phyloP scores from a whole-genome alignment of 441 rosid genomes.

The Populus hybrid region DNA sequence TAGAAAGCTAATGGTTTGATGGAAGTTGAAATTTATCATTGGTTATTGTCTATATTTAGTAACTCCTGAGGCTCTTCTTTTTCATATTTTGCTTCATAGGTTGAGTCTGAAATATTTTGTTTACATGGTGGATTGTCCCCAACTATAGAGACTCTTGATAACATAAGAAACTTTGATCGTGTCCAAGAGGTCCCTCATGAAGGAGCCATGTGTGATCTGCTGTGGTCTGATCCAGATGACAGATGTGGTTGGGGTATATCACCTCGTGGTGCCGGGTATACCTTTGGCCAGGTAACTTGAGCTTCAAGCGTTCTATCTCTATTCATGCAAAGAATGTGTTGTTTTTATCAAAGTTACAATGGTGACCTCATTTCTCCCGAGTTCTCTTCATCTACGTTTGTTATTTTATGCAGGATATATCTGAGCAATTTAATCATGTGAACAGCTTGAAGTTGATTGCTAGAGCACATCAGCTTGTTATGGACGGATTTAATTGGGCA shows the following conservation, averaged over 20 bases:
- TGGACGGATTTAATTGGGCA: conserved; percentile 97
- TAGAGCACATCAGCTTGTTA: conserved; percentile 92
- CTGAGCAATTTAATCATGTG: conserved; percentile 89
- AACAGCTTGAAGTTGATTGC: conserved; percentile 87
- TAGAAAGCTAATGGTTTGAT: not conserved
- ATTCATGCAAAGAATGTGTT: not conserved
- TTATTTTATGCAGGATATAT: conserved; percentile 60
- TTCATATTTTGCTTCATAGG: conserved; percentile 41
- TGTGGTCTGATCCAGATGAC: conserved; percentile 98
- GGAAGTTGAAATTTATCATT: not conserved
- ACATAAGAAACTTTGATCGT: conserved; percentile 86
- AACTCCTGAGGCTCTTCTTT: not conserved
- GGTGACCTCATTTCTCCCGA: not conserved
- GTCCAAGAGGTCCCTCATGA: conserved; percentile 99
- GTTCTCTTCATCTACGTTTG: not conserved
- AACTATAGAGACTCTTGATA: conserved; percentile 91
- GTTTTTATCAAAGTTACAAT: not conserved
- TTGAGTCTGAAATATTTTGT: conserved; percentile 93
- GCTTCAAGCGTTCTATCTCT: not conserved
- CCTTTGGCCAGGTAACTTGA: conserved; percentile 77
- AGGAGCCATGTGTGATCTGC: conserved; percentile 96
- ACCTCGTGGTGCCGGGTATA: conserved; percentile 96
- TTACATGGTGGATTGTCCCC: conserved; percentile 96
- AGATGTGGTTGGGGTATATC: conserved; percentile 99
- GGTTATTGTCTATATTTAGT: not conserved